These are phyloP conservation scores for Oryza meridionalis DNA, from an alignment of 176 grass and related monocot genomes.

Conservation along the genomic window DNA sequence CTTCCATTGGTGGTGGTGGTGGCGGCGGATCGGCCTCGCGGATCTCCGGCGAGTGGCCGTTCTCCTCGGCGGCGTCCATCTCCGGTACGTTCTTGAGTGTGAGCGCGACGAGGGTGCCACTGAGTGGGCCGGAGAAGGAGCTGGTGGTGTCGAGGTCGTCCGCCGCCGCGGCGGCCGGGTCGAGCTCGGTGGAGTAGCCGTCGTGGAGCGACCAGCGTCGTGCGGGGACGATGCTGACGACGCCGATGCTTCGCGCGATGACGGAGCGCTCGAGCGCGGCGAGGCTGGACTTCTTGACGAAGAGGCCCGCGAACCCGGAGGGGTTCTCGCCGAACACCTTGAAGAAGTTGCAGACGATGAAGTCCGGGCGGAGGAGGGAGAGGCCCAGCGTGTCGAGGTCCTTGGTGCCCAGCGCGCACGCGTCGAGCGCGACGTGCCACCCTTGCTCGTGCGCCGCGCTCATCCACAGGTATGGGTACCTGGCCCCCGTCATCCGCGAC, in stretches of 20 bases:
- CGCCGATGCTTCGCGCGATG: constrained; percentile 80
- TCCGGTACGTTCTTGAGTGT: constrained; percentile 5
- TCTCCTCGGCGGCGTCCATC: constrained; percentile 8
- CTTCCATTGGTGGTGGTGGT: background rate
- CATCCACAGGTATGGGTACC: constrained; percentile 96
- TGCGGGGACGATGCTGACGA: constrained; percentile 77
- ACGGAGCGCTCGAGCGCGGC: constrained; percentile 68
- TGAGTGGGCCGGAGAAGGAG: constrained; percentile 79
- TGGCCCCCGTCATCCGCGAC: constrained; percentile 73
- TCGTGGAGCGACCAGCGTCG: constrained; percentile 58
- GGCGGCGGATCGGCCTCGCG: constrained; percentile 23
- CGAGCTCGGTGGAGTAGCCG: constrained; percentile 72
- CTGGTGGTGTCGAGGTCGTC: constrained; percentile 63
- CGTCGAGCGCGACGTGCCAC: constrained; percentile 88
- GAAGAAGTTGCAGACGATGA: constrained; percentile 95
- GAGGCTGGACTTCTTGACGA: constrained; percentile 70
- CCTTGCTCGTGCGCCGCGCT: constrained; percentile 70
- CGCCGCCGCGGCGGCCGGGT: background rate
- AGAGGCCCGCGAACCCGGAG: constrained; percentile 79
- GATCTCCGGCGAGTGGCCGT: constrained; percentile 37
- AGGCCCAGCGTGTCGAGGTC: constrained; percentile 83
- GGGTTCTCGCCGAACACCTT: constrained; percentile 94
- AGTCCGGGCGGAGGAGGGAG: constrained; percentile 86
- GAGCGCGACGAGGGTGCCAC: constrained; percentile 1
- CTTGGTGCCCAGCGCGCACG: constrained; percentile 82